A percentile compares a stretch with the other conserved stretches of the same genome.
Evolutionary conservation across 225 moss, liverwort and hornwort species (phyloP).

Genomic region (Lunularia cruciata): DNA sequence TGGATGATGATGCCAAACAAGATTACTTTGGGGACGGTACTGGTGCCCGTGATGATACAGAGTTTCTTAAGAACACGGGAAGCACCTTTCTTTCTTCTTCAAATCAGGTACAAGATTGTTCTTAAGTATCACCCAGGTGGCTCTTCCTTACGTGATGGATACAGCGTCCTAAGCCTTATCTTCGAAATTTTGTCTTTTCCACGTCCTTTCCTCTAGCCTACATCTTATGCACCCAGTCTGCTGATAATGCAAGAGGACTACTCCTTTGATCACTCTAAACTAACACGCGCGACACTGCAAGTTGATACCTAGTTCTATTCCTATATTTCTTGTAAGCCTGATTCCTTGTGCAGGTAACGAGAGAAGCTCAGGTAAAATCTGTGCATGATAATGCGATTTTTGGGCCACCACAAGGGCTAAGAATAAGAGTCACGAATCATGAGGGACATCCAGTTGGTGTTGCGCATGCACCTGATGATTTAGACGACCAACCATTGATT

Average conservation of each 20-base stretch:
- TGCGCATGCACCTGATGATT: neutral
- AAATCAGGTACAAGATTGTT: conserved; percentile 40
- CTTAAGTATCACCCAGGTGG: too few relatives aligned
- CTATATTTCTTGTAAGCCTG: too few relatives aligned
- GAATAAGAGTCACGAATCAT: conserved; percentile 9
- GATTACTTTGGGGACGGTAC: conserved; percentile 66
- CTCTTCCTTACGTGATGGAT: too few relatives aligned
- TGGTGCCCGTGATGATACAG: conserved; percentile 51
- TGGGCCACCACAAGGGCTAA: conserved; percentile 48
- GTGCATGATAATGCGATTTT: conserved; percentile 67
- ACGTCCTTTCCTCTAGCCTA: too few relatives aligned
- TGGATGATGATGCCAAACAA: conserved; percentile 70
- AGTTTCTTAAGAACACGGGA: conserved; percentile 54
- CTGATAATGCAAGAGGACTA: too few relatives aligned
- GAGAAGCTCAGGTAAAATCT: conserved; percentile 53
- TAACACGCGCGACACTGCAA: too few relatives aligned
- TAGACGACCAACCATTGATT: conserved; percentile 6
- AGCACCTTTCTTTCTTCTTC: conserved; percentile 49
- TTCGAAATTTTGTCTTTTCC: too few relatives aligned
- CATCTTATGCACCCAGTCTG: too few relatives aligned
- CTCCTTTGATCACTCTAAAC: too few relatives aligned
- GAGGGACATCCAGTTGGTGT: neutral
- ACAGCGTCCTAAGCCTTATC: too few relatives aligned
- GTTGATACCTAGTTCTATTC: neutral
- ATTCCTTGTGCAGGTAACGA: conserved; percentile 41